These are phyloP conservation scores for Amanita pseudoporphyria DNA, from an alignment of 768 basidiomycete species.

Conservation along the genomic window DNA sequence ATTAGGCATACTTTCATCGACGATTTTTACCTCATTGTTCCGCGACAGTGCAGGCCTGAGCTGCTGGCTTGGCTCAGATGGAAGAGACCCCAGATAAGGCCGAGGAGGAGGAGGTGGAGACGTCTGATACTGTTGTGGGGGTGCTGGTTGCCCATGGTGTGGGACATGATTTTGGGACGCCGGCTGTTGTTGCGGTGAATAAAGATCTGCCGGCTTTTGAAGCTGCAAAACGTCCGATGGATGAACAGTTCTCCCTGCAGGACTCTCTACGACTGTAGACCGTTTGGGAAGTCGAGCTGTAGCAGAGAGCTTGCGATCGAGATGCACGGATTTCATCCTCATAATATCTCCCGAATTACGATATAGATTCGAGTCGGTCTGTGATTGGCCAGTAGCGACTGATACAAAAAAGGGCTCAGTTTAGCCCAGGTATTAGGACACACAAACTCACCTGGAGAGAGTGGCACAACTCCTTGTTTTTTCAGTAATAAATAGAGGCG, in stretches of 20 bases:
- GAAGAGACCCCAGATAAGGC: conserved; percentile 31
- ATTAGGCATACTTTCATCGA: conserved; percentile 70
- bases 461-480: conserved; percentile 84
- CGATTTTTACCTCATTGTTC: conserved; percentile 80
- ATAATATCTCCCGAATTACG: conserved; percentile 86
- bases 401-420: conserved; percentile 15
- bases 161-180: conserved; percentile 22
- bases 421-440: background rate
- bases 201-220: conserved; percentile 37
- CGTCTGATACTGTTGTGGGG: conserved; percentile 20
- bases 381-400: conserved; percentile 16
- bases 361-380: conserved; percentile 63
- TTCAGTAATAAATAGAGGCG: conserved; percentile 81
- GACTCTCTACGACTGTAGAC: conserved; percentile 93
- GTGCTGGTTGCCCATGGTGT: conserved; percentile 21
- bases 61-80: conserved; percentile 35
- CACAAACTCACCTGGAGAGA: conserved; percentile 48
- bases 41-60: conserved; percentile 64
- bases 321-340: conserved; percentile 88
- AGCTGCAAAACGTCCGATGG: conserved; percentile 46
- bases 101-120: conserved; percentile 22
- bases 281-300: conserved; percentile 88
- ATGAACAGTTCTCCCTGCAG: conserved; percentile 79
- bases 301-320: conserved; percentile 92
- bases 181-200: conserved; percentile 25